phyloP scores from a whole-genome alignment of 2,329 filamentous ascomycete genomes.

The Aureobasidium uvarum region DNA sequence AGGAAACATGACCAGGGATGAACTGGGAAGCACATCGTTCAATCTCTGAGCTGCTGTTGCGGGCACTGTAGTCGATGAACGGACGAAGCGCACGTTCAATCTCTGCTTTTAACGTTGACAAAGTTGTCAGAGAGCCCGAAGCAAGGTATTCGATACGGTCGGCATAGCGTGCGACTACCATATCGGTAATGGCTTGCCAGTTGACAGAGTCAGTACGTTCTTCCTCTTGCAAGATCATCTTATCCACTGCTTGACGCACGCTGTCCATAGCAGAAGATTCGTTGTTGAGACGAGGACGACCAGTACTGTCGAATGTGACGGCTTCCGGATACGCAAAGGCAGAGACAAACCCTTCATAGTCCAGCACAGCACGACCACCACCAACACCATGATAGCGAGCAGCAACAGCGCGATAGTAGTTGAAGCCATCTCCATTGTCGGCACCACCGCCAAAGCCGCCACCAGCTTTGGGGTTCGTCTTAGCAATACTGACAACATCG shows the following conservation, averaged over 20 bases:
- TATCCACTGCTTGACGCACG: constrained; percentile 48
- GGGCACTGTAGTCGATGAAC: constrained; percentile 42
- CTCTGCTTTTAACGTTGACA: constrained; percentile 34
- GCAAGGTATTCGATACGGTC: constrained; percentile 50
- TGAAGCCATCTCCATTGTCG: constrained; percentile 29
- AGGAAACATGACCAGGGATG: constrained; percentile 31
- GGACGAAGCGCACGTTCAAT: constrained; percentile 38
- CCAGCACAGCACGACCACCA: constrained; percentile 44
- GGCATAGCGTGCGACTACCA: constrained; percentile 63
- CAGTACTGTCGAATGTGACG: constrained; percentile 37
- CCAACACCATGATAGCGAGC: constrained; percentile 48
- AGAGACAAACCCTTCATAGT: constrained; percentile 53
- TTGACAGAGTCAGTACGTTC: constrained; percentile 43
- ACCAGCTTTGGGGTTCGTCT: constrained; percentile 29
- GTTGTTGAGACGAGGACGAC: constrained; percentile 45
- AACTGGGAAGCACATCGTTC: constrained; percentile 51
- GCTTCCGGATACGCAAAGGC: constrained; percentile 46
- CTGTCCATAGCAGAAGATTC: constrained; percentile 38
- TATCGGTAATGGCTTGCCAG: constrained; percentile 68
- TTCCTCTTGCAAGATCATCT: constrained; percentile 42
- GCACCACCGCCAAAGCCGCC: constrained; percentile 28
- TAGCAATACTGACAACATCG: constrained; percentile 38
- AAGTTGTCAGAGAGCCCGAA: constrained; percentile 31
- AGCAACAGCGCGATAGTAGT: constrained; percentile 45
- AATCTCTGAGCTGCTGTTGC: constrained; percentile 43